A percentile compares a stretch with the other conserved stretches of the same genome.
These are phyloP conservation scores for Entophlyctis luteolus DNA, from an alignment of 192 early-diverging fungal genomes.

Conservation along the genomic window DNA sequence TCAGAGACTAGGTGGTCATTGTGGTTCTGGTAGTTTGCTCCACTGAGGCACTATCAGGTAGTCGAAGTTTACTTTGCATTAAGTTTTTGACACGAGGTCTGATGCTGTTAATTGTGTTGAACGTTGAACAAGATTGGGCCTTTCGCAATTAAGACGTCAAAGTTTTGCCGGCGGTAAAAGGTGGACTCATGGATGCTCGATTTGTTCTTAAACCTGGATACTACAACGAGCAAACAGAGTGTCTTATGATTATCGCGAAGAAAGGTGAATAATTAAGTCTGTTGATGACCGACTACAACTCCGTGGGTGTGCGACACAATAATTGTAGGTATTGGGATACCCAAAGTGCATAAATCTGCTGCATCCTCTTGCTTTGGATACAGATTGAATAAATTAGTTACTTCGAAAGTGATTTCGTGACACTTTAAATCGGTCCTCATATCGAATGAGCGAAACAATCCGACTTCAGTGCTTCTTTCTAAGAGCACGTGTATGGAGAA, in stretches of 20 bases:
- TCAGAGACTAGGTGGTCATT: slow-evolving; percentile 84
- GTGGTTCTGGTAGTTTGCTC: slow-evolving; percentile 81
- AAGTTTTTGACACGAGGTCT: slow-evolving; percentile 70
- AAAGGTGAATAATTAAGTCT: slow-evolving; percentile 69
- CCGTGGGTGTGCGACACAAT: slow-evolving; percentile 37
- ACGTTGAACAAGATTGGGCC: slow-evolving; percentile 75
- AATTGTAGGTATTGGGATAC: too few species aligned
- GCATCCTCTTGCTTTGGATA: too few species aligned
- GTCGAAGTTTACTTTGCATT: slow-evolving; percentile 77
- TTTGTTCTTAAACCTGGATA: slow-evolving; percentile 73
- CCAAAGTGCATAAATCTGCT: too few species aligned
- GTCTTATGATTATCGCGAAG: slow-evolving; percentile 71
- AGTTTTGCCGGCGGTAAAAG: too few species aligned
- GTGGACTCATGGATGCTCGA: slow-evolving; percentile 73
- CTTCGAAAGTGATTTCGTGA: too few species aligned
- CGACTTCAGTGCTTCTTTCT: too few species aligned
- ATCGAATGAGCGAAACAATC: too few species aligned
- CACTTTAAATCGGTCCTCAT: too few species aligned
- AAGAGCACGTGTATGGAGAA: slow-evolving; percentile 83
- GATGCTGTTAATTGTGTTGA: slow-evolving; percentile 74
- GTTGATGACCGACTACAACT: slow-evolving; percentile 45
- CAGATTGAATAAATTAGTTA: too few species aligned
- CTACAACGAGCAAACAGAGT: slow-evolving; percentile 75
- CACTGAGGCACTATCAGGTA: slow-evolving; percentile 81
- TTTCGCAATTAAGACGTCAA: slow-evolving; percentile 73